Conservation (phyloP, 2,329 filamentous ascomycete species). For the Bipolaris gigantea region DNA sequence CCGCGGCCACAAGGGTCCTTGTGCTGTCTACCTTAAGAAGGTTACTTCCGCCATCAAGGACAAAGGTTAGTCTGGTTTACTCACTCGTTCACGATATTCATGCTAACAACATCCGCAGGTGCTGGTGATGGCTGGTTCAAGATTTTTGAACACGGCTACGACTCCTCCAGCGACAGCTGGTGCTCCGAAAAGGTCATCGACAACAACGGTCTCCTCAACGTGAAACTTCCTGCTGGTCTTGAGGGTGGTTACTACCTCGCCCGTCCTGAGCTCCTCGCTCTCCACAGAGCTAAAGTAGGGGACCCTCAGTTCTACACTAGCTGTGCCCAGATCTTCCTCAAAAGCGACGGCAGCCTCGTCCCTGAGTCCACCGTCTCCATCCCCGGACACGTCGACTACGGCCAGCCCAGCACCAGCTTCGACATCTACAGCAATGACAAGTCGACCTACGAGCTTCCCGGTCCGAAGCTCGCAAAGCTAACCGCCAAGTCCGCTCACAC, state of each 20-base stretch:
- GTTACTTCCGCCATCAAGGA: slow-evolving; percentile 61
- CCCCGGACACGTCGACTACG: slow-evolving; percentile 63
- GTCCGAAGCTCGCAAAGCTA: slow-evolving; percentile 58
- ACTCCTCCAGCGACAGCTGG: slow-evolving; percentile 60
- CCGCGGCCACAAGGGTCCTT: slow-evolving; percentile 66
- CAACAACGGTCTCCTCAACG: slow-evolving; percentile 65
- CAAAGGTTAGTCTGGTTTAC: background rate
- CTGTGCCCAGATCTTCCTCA: slow-evolving; percentile 70
- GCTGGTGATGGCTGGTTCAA: slow-evolving; percentile 75
- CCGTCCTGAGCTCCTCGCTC: slow-evolving; percentile 68
- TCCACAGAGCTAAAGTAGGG: slow-evolving; percentile 62
- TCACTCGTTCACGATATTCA: background rate
- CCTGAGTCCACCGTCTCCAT: slow-evolving; percentile 63
- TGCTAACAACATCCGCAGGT: slow-evolving; percentile 18
- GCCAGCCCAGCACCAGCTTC: slow-evolving; percentile 61
- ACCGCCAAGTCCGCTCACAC: slow-evolving; percentile 17
- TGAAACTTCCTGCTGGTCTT: slow-evolving; percentile 64
- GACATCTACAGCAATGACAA: slow-evolving; percentile 59
- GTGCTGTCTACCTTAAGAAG: slow-evolving; percentile 73
- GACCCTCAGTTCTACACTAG: slow-evolving; percentile 70
- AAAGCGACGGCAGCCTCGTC: slow-evolving; percentile 53
- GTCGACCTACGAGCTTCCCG: slow-evolving; percentile 56
- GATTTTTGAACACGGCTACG: slow-evolving; percentile 71
- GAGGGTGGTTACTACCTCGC: slow-evolving; percentile 69
- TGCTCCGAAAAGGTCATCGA: slow-evolving; percentile 70